phyloP scores from a whole-genome alignment of 2,329 filamentous ascomycete species.

The Pseudocercospora eumusae region DNA sequence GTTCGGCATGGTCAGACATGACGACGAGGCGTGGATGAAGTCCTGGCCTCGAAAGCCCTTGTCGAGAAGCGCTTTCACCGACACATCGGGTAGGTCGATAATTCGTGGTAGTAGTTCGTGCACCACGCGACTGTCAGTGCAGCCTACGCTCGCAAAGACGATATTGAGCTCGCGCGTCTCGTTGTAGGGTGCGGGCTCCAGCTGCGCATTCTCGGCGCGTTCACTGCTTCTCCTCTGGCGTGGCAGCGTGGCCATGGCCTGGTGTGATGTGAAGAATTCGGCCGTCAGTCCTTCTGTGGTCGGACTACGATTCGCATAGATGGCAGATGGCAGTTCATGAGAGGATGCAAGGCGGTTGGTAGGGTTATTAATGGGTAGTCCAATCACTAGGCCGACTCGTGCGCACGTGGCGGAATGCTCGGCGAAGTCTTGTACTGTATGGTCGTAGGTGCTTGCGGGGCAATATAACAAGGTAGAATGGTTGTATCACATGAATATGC shows the following conservation, averaged over 20 bases:
- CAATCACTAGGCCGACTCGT: background rate
- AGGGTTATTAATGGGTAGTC: background rate
- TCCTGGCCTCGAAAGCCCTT: slow-evolving; percentile 38
- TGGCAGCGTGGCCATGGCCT: background rate
- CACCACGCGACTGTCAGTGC: slow-evolving; percentile 37
- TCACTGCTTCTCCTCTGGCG: slow-evolving; percentile 2
- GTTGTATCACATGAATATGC: background rate
- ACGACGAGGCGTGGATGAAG: slow-evolving; percentile 37
- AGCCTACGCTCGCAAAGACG: slow-evolving; percentile 41
- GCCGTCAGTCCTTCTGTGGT: background rate
- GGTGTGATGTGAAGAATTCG: background rate
- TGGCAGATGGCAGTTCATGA: slow-evolving; percentile 1
- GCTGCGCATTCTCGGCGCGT: background rate
- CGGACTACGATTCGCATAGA: background rate
- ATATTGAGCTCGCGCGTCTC: slow-evolving; percentile 36
- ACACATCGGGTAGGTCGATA: slow-evolving; percentile 38
- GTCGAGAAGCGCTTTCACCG: slow-evolving; percentile 41
- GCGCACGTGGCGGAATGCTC: background rate
- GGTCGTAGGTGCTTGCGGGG: no score
- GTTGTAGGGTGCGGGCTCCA: slow-evolving; percentile 1
- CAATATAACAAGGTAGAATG: no score
- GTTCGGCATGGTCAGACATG: slow-evolving; percentile 39
- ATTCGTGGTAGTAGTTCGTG: slow-evolving; percentile 38
- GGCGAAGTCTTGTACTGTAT: background rate
- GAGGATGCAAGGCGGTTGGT: background rate